Percentiles rank a stretch among this genome's conserved stretches.
Evolutionary conservation across 352 stramenopile genomes (phyloP).

Genomic region (Ophiocytium majus): DNA sequence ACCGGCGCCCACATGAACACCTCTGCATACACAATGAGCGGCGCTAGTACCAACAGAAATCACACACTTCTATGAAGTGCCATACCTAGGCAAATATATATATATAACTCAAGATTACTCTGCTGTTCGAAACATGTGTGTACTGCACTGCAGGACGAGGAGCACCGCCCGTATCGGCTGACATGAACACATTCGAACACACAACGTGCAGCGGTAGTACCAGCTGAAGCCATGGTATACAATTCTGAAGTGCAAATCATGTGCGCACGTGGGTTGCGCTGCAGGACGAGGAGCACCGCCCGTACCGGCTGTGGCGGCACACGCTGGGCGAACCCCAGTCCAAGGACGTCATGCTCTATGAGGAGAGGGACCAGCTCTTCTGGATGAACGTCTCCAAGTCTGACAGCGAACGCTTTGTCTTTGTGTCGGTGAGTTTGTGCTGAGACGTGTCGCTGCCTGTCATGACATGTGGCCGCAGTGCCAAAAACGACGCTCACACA

Average conservation of each 20-base stretch:
- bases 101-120: no score
- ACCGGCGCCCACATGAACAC: no score
- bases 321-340: slow-evolving; percentile 66
- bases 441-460: no score
- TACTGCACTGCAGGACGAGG: slow-evolving; percentile 66
- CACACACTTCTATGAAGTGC: not conserved
- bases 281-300: slow-evolving; percentile 78
- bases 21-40: not conserved
- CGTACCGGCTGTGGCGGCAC: slow-evolving; percentile 88
- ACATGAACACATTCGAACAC: not conserved
- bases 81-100: no score
- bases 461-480: no score
- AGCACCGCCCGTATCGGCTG: slow-evolving; percentile 87
- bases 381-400: slow-evolving; percentile 84
- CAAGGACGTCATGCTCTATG: slow-evolving; percentile 83
- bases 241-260: not conserved
- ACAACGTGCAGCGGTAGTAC: not conserved
- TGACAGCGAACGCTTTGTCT: slow-evolving; percentile 83
- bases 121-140: not conserved
- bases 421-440: slow-evolving; percentile 61
- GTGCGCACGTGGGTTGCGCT: not conserved
- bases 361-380: slow-evolving; percentile 88
- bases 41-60: not conserved
- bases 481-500: no score
- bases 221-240: not conserved